Evolutionary conservation across 345 rosid genomes (phyloP).

Genomic region (Reutealis trisperma): DNA sequence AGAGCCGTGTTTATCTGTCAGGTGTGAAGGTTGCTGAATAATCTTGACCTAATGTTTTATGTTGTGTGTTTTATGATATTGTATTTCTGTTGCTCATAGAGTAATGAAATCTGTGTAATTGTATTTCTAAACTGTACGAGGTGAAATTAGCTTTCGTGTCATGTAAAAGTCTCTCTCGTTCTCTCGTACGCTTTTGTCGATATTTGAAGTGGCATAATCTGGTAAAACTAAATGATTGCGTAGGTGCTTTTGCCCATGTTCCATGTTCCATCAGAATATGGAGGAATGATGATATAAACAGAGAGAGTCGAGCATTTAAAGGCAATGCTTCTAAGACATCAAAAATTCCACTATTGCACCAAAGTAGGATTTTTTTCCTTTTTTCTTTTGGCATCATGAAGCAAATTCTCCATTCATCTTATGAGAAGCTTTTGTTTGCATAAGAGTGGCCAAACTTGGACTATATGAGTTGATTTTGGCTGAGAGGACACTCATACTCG

Average conservation of each 20-base stretch:
- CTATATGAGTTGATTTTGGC: background rate
- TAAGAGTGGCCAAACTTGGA: background rate
- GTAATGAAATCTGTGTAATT: slow-evolving; percentile 24
- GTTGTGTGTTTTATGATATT: slow-evolving; percentile 15
- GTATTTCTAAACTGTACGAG: slow-evolving; percentile 11
- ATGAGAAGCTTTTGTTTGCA: background rate
- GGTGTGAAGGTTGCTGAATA: slow-evolving; percentile 64
- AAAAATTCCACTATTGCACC: too few relatives aligned
- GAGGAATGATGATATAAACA: too few relatives aligned
- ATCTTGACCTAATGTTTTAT: slow-evolving; percentile 4
- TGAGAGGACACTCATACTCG: background rate
- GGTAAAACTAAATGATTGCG: background rate
- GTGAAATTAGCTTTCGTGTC: slow-evolving; percentile 22
- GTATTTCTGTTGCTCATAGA: slow-evolving; percentile 8
- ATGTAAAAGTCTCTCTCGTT: background rate
- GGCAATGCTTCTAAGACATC: too few relatives aligned
- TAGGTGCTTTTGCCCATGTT: background rate
- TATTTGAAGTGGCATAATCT: background rate
- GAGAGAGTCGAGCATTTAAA: too few relatives aligned
- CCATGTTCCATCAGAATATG: too few relatives aligned
- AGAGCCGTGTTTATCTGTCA: slow-evolving; percentile 73
- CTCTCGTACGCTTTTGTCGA: background rate
- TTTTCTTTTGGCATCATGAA: too few relatives aligned
- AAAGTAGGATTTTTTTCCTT: too few relatives aligned
- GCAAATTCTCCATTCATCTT: too few relatives aligned